Evolutionary conservation across 345 rosid genomes (phyloP).

Genomic region (Eucalyptus caleyi): DNA sequence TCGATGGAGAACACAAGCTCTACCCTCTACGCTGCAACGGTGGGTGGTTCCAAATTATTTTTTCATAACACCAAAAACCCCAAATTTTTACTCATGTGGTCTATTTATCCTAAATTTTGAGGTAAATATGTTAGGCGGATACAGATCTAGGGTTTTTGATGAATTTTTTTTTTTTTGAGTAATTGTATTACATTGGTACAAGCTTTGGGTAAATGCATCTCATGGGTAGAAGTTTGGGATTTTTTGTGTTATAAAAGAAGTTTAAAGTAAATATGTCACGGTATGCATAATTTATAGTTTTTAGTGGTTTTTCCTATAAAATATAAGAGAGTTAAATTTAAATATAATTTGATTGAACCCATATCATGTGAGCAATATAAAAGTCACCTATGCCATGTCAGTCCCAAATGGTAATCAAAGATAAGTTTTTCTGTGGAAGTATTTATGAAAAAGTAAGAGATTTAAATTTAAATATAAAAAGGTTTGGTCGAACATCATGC

Average conservation of each 20-base stretch:
- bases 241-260: too few relatives aligned
- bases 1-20: too few relatives aligned
- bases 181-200: background rate
- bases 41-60: too few relatives aligned
- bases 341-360: background rate
- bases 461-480: background rate
- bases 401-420: background rate
- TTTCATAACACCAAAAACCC: too few relatives aligned
- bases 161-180: too few relatives aligned
- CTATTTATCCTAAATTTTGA: too few relatives aligned
- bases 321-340: background rate
- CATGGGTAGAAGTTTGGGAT: too few relatives aligned
- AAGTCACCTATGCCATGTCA: background rate
- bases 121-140: too few relatives aligned
- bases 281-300: accelerated
- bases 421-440: background rate
- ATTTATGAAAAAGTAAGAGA: background rate
- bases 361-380: background rate
- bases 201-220: background rate
- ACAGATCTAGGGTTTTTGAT: too few relatives aligned
- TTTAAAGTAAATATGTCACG: too few relatives aligned
- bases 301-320: background rate
- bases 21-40: too few relatives aligned
- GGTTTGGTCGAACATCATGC: background rate
- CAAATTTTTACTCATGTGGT: too few relatives aligned